phyloP scores from a whole-genome alignment of 1,284 basidiomycete genomes.

The Sphagnurus paluster region DNA sequence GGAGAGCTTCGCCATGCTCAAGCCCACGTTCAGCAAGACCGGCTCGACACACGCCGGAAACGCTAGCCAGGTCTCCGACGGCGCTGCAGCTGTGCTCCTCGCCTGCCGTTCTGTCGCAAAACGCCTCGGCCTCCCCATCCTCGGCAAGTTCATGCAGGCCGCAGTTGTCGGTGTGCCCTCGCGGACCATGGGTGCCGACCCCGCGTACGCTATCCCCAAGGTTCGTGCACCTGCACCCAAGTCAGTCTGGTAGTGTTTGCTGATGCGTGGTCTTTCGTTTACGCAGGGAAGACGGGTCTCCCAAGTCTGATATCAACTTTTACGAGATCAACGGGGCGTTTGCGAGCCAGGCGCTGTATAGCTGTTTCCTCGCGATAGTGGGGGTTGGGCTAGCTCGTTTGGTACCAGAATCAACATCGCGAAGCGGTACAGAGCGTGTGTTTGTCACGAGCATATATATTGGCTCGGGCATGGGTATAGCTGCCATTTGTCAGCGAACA shows the following conservation, averaged over 20 bases:
- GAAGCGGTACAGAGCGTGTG: conserved; percentile 74
- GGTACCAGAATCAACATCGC: conserved; percentile 84
- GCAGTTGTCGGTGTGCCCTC: conserved; percentile 85
- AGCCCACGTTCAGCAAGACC: conserved; percentile 88
- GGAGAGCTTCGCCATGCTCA: conserved; percentile 87
- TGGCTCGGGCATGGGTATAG: conserved; percentile 90
- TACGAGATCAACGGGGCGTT: conserved; percentile 97
- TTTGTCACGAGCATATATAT: conserved; percentile 97
- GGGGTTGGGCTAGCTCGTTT: conserved; percentile 87
- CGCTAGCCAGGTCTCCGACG: conserved; percentile 96
- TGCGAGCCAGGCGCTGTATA: conserved; percentile 85
- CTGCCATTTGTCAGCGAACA: conserved; percentile 83
- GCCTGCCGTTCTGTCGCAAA: conserved; percentile 85
- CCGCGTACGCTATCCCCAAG: conserved; percentile 85
- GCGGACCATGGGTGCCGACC: conserved; percentile 89
- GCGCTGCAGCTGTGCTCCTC: conserved; percentile 93
- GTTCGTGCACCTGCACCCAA: conserved; percentile 3
- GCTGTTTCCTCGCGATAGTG: conserved; percentile 43
- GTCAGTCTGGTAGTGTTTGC: neutral
- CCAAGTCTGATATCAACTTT: conserved; percentile 83
- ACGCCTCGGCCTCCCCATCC: conserved; percentile 86
- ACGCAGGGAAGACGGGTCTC: conserved; percentile 72
- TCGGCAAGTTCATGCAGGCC: conserved; percentile 89
- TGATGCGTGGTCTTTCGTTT: neutral
- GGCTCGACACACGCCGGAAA: conserved; percentile 94